Evolutionary conservation across 2,329 filamentous ascomycete genomes (phyloP).

Genomic region (Xylaria multiplex): DNA sequence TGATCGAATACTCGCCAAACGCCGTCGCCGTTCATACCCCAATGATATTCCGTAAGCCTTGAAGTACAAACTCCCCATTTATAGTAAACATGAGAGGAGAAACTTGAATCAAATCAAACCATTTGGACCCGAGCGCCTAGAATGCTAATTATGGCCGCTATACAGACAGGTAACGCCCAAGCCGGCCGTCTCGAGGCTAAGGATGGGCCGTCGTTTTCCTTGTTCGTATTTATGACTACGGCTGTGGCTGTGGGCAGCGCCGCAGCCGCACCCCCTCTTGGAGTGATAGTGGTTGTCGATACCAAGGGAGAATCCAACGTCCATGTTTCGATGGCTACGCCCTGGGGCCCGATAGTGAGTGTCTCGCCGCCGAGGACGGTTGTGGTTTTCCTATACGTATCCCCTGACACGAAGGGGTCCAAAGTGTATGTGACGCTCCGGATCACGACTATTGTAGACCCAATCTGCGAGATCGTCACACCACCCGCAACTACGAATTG

Average conservation of each 20-base stretch:
- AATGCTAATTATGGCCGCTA: constrained; percentile 55
- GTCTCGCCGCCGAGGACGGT: constrained; percentile 61
- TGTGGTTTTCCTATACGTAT: constrained; percentile 51
- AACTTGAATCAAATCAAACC: constrained; percentile 34
- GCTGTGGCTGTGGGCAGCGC: constrained; percentile 39
- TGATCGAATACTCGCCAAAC: constrained; percentile 8
- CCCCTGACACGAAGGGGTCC: constrained; percentile 52
- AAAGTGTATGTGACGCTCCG: constrained; percentile 62
- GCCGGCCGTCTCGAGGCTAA: constrained; percentile 35
- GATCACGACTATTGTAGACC: constrained; percentile 61
- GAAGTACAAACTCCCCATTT: constrained; percentile 7
- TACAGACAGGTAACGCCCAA: constrained; percentile 44
- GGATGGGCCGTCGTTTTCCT: constrained; percentile 37
- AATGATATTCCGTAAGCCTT: constrained; percentile 13
- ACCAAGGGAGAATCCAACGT: constrained; percentile 60
- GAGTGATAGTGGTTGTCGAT: constrained; percentile 54
- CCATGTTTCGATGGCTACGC: constrained; percentile 59
- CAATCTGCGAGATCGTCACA: constrained; percentile 62
- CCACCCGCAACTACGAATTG: constrained; percentile 62
- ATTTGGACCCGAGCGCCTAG: constrained; percentile 40
- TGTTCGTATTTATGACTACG: constrained; percentile 6
- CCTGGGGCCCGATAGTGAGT: constrained; percentile 61
- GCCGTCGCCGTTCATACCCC: constrained; percentile 11
- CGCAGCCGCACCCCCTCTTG: constrained; percentile 40
- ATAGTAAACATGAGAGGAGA: neutral